Evolutionary conservation across 148 eudicot species (phyloP).

Genomic region (Vaccinium macrocarpon): DNA sequence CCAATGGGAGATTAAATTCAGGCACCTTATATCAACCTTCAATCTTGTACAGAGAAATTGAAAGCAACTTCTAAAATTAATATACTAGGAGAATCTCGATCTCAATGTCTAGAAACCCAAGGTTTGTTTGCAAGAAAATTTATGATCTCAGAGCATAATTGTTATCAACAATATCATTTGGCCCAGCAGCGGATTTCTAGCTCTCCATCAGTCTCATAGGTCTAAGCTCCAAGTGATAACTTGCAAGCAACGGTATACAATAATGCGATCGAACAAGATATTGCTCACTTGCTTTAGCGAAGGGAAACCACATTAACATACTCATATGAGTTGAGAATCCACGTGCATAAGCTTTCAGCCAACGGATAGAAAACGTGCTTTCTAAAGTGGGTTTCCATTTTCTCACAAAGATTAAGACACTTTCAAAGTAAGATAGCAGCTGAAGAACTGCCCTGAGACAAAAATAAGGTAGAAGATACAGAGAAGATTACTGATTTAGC

Average conservation of each 20-base stretch:
- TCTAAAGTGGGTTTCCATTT: neutral
- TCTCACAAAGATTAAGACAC: constrained; percentile 1
- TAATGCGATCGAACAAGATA: neutral
- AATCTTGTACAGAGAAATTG: neutral
- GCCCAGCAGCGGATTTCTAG: neutral
- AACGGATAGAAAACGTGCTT: neutral
- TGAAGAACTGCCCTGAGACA: neutral
- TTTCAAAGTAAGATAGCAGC: neutral
- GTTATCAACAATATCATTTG: neutral
- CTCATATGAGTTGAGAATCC: neutral
- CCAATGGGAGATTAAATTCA: neutral
- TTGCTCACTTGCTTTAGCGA: neutral
- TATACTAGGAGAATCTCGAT: neutral
- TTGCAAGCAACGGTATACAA: neutral
- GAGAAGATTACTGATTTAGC: neutral
- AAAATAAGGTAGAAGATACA: neutral
- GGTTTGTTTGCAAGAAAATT: neutral
- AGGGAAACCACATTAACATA: neutral
- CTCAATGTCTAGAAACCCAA: neutral
- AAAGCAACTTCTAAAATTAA: neutral
- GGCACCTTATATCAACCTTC: neutral
- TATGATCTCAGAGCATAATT: neutral
- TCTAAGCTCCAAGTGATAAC: neutral
- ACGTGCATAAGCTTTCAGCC: neutral
- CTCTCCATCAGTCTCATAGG: neutral